Evolutionary conservation across 352 stramenopile species (phyloP).

Genomic region (Pythium insidiosum): DNA sequence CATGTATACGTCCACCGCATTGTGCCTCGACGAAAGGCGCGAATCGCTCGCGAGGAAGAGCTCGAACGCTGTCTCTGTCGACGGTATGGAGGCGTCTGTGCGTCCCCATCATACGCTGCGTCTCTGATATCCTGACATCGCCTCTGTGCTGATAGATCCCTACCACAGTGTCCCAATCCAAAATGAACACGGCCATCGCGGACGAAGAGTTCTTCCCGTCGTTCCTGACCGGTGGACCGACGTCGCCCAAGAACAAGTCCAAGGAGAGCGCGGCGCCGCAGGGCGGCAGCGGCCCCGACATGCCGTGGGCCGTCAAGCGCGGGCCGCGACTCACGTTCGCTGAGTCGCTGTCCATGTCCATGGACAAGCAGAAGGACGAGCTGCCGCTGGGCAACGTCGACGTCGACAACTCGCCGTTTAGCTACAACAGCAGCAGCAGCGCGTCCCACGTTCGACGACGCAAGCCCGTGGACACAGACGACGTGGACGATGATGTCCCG

Average conservation of each 20-base stretch:
- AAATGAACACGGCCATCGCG: constrained; percentile 13
- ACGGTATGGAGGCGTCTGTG: background rate
- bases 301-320: constrained; percentile 19
- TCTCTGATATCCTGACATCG: no score
- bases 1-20: no score
- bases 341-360: constrained; percentile 43
- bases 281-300: constrained; percentile 12
- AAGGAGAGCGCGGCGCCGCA: constrained; percentile 33
- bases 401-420: constrained; percentile 54
- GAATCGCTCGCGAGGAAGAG: no score
- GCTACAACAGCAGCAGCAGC: constrained; percentile 19
- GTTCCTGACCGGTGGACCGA: constrained; percentile 49
- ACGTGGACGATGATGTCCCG: constrained; percentile 41
- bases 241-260: constrained; percentile 39
- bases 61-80: no score
- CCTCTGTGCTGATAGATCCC: no score
- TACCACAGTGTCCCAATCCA: no score
- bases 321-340: constrained; percentile 49
- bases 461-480: constrained; percentile 25
- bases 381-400: constrained; percentile 23
- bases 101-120: no score
- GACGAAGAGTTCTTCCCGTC: constrained; percentile 77
- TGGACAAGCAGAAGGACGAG: constrained; percentile 36
- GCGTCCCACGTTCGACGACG: constrained; percentile 27
- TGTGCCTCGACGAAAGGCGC: no score